Evolutionary conservation across 2,329 filamentous ascomycete species (phyloP), one percentile per base, ranked within the genome.

Genomic region (Albophoma yamanashiensis): DNA sequence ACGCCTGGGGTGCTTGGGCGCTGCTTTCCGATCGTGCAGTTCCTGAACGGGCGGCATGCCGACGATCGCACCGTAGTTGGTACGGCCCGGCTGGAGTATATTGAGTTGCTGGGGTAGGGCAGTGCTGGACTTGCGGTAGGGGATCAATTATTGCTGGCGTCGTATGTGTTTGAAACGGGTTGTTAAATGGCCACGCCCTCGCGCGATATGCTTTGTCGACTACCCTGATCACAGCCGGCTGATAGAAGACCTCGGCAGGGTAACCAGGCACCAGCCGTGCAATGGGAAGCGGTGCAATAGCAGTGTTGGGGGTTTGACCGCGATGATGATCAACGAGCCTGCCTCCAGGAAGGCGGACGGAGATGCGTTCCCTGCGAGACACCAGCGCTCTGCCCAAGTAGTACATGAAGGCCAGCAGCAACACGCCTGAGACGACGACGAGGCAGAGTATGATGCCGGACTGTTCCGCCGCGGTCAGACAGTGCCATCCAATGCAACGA

Each of bases 401-500:
- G 67, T 72, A 78, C 66, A 74, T 69, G 43, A 71, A 71, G 5
- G 69, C 57, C 15, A 75, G 45, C 0, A 66, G 61, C 3, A 76
- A 47, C 12, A 71, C 60, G 15, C 71, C 61, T 4, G 64, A 63
- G 2, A 69, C 64, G 8, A 74, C 60, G 9, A 73, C 59, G 17
- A 70, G 65, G 60, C 71, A 74, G 60, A 75, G 70, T 20, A 79
- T 71, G 38, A 78, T 70, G 2, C 77, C 77, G 27, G 71, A 72
- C 40, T 76, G 68, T 52, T 76, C 68, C 0, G 70, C 63, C 12
- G 63, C 55, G 36, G 66, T 75, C n/a, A 78, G 67, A 60, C 77
- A 79, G 50, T 67, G 60, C 75, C 75, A 79, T 14, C 73, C 70
- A 3, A 64, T 61, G 61, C 72, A 76, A 12, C 60, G 27, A 22